Conservation (phyloP, 805 yeast species). For the Crinitomyces ghanaensis region DNA sequence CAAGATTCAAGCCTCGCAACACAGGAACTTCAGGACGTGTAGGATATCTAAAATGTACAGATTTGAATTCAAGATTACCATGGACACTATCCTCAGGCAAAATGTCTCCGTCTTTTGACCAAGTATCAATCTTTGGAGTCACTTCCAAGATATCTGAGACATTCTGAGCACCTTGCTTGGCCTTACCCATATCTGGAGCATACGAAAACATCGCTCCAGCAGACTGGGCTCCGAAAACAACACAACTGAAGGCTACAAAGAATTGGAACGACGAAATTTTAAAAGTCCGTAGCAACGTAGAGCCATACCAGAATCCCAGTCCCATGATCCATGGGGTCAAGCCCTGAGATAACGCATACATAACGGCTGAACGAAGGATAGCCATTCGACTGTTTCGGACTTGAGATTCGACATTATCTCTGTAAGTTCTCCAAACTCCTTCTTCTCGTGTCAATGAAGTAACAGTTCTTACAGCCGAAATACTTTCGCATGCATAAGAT, state of each 20-base stretch:
- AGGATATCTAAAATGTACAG: constrained; percentile 58
- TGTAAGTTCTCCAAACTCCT: constrained; percentile 25
- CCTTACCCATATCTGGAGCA: constrained; percentile 35
- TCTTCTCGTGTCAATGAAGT: constrained; percentile 31
- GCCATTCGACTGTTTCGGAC: constrained; percentile 21
- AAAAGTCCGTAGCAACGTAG: constrained; percentile 25
- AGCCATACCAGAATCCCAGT: constrained; percentile 34
- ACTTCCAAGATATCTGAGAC: constrained; percentile 24
- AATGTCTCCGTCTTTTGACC: constrained; percentile 20
- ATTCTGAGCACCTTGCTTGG: constrained; percentile 27
- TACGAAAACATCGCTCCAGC: constrained; percentile 32
- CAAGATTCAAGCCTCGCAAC: constrained; percentile 38
- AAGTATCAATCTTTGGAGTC: constrained; percentile 26
- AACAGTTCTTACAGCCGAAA: constrained; percentile 31
- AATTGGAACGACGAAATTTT: constrained; percentile 25
- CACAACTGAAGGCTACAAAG: constrained; percentile 29
- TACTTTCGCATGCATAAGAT: constrained; percentile 30
- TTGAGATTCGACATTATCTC: constrained; percentile 21
- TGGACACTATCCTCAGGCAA: constrained; percentile 23
- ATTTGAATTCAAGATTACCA: constrained; percentile 44
- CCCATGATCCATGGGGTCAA: constrained; percentile 30
- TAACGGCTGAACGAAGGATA: constrained; percentile 23
- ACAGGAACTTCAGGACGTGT: constrained; percentile 42
- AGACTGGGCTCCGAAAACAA: constrained; percentile 32
- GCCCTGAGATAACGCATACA: constrained; percentile 31